phyloP scores from a whole-genome alignment of 176 grass and related monocot genomes.

The Lolium perenne region DNA sequence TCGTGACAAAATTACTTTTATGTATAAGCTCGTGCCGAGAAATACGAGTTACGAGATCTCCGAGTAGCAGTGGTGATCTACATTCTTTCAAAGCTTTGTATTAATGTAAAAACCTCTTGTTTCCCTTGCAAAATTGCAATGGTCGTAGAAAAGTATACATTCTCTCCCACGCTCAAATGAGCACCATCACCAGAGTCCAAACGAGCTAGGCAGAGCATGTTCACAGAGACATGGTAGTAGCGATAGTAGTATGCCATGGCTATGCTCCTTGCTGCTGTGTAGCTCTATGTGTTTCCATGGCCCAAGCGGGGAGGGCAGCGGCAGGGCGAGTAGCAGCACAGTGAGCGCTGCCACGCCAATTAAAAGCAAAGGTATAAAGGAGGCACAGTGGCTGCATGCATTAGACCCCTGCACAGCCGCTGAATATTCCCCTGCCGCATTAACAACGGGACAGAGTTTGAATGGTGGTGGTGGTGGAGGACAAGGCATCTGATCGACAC shows the following conservation, averaged over 20 bases:
- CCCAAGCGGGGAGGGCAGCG: too few species aligned
- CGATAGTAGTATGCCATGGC: background rate
- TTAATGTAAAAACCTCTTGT: background rate
- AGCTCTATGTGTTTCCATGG: slow-evolving; percentile 36
- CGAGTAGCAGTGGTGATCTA: too few species aligned
- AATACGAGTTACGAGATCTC: too few species aligned
- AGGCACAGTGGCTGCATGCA: slow-evolving; percentile 53
- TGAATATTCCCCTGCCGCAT: slow-evolving; percentile 74
- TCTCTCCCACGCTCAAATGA: slow-evolving; percentile 5
- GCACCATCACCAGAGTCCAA: background rate
- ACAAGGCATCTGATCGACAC: slow-evolving; percentile 32
- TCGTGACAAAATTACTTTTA: background rate
- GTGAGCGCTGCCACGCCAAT: slow-evolving; percentile 36
- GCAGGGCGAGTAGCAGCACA: slow-evolving; percentile 10
- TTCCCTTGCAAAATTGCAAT: background rate
- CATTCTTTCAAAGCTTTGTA: too few species aligned
- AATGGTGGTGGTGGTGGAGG: slow-evolving; percentile 39
- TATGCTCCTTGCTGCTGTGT: background rate
- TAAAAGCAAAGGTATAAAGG: slow-evolving; percentile 58
- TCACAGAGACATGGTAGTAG: slow-evolving; percentile 15
- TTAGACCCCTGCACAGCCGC: slow-evolving; percentile 47
- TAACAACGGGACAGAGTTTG: slow-evolving; percentile 44
- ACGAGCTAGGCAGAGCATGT: background rate
- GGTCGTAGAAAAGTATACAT: background rate
- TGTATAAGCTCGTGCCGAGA: too few species aligned